Evolutionary conservation across 805 yeast species (phyloP).

Genomic region (Torulaspora microellipsoides): DNA sequence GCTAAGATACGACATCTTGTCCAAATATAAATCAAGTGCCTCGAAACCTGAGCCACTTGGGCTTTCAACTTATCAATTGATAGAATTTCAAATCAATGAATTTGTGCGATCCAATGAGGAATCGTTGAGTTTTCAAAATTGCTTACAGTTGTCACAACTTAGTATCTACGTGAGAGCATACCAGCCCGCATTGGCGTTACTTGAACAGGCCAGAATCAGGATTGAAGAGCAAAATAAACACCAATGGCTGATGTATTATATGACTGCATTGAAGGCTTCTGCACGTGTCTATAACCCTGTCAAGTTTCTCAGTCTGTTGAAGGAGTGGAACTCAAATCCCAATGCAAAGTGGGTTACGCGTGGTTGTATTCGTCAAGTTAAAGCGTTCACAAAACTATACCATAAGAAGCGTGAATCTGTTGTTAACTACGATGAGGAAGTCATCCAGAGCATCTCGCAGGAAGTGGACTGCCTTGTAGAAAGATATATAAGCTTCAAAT

Average conservation of each 20-base stretch:
- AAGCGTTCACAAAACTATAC: constrained; percentile 19
- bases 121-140: constrained; percentile 21
- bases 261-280: constrained; percentile 17
- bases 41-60: constrained; percentile 4
- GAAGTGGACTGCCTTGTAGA: constrained; percentile 17
- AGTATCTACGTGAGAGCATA: constrained; percentile 15
- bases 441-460: constrained; percentile 8
- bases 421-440: constrained; percentile 1
- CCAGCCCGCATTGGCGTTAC: constrained; percentile 5
- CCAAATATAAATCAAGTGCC: constrained; percentile 3
- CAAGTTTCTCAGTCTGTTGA: constrained; percentile 13
- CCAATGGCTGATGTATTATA: constrained; percentile 26
- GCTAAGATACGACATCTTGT: constrained; percentile 17
- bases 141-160: constrained; percentile 22
- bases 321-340: constrained; percentile 26
- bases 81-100: constrained; percentile 11
- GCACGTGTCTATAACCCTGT: constrained; percentile 14
- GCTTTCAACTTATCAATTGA: constrained; percentile 1
- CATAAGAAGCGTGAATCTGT: constrained; percentile 7
- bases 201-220: constrained; percentile 8
- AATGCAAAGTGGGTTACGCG: constrained; percentile 18
- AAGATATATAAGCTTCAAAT: constrained; percentile 18
- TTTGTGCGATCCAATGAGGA: constrained; percentile 15
- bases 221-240: constrained; percentile 12
- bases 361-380: constrained; percentile 23